Base-by-base conservation (phyloP, 306 rosid species). In the Begonia peltatifolia region DNA sequence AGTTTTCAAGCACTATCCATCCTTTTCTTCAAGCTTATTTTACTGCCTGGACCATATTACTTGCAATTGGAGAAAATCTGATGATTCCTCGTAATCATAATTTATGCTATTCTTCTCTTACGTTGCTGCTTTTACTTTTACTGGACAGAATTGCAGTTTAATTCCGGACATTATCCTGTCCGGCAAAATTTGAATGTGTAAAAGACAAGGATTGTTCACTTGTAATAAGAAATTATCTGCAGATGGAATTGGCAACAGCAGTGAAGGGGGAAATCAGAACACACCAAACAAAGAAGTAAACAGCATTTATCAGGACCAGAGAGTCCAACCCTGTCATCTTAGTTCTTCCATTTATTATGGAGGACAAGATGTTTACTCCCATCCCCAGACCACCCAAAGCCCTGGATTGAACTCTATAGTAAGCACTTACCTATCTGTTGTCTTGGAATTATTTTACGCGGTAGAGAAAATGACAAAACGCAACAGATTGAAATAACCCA, bases 341-440 rank as follows among this genome's bases (percentile, higher is more conserved):
- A 81, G 96, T 43, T 90, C 96, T 56, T 90, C 99, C 46, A 83
- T 90, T 76, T 81, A 79, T 46, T 90, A 90, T 59, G 95, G 99
- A 48, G 99, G 96, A 66, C 96, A 75, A 60, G 99, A 90, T 53
- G 20, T 83, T 30, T 86, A 75, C 55, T 63, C 71, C 61, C 75
- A 49, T 46, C 84, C 92, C 50, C 81, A 64, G 63, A 73, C 52
- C 60, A 35, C 82, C 18, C 70, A 68, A 10, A 69, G 60, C 57
- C 49, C 74, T 0, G 77, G 23, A 61, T 59, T 22, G 9, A 72
- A 70, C 74, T 69, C 86, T 42, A 4, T 42, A 64, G 95, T 76
- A 58, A 79, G 78, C 58, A 6, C 36, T 30, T 6, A 2, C 6
- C 36, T 5, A 30, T 30, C 36, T 3, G 36, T 6, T 30, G 36